Evolutionary conservation across 345 rosid species (phyloP).

Genomic region (Ceriops decandra): DNA sequence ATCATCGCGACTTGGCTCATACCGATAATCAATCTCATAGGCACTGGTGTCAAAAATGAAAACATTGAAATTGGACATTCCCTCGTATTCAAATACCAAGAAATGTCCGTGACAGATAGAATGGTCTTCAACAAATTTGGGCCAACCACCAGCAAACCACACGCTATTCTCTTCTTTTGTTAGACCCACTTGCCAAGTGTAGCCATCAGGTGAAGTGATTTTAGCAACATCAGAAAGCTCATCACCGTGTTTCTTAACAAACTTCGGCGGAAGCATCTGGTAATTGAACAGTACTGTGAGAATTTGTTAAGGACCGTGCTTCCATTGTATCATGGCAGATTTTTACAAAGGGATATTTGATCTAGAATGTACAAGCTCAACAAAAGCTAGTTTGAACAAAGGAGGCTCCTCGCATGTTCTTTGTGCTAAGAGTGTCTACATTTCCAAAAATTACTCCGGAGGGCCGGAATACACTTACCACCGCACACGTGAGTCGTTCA

Average conservation of each 20-base stretch:
- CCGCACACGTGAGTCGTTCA: no score
- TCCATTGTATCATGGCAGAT: no score
- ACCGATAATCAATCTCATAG: constrained; percentile 2
- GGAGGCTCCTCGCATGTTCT: no score
- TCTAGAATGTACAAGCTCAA: no score
- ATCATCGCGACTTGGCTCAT: background rate
- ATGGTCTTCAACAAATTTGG: constrained; percentile 11
- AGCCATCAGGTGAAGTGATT: background rate
- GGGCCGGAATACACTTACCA: no score
- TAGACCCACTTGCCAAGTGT: constrained; percentile 2
- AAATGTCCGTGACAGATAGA: background rate
- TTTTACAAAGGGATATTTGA: no score
- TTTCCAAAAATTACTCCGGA: no score
- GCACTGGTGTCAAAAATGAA: background rate
- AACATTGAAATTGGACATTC: constrained; percentile 9
- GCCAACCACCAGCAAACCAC: constrained; percentile 19
- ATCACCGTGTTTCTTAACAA: background rate
- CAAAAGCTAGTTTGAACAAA: no score
- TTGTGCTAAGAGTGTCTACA: no score
- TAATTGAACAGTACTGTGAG: background rate
- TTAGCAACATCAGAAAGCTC: constrained; percentile 1
- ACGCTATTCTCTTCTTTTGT: background rate
- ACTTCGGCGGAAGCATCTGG: constrained; percentile 5
- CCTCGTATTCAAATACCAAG: constrained; percentile 10
- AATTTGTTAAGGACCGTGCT: no score